Evolutionary conservation across 768 basidiomycete species (phyloP).

Genomic region (Strobilomyces dryophilus): DNA sequence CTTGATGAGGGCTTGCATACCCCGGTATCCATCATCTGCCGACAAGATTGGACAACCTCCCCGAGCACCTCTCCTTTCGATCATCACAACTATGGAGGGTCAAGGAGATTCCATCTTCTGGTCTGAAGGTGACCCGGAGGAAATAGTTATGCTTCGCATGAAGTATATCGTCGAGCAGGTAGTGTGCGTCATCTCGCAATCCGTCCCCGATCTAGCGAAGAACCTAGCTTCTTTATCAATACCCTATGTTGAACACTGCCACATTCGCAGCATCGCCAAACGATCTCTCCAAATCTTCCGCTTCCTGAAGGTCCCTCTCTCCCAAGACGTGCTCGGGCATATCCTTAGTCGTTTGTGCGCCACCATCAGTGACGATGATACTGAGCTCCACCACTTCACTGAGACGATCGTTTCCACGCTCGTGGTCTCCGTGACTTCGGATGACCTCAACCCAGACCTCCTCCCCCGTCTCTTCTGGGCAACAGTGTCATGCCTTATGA

Average conservation of each 20-base stretch:
- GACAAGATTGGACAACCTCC: conserved; percentile 51
- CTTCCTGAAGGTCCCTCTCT: conserved; percentile 67
- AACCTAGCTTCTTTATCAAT: conserved; percentile 80
- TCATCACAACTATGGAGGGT: conserved; percentile 52
- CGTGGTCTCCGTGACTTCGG: conserved; percentile 51
- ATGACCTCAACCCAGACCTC: conserved; percentile 55
- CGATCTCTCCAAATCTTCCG: conserved; percentile 90
- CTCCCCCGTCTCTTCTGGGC: conserved; percentile 89
- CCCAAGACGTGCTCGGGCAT: conserved; percentile 67
- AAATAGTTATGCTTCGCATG: conserved; percentile 63
- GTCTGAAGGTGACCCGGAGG: conserved; percentile 63
- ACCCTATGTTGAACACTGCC: conserved; percentile 82
- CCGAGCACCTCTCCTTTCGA: conserved; percentile 46
- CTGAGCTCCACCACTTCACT: conserved; percentile 77
- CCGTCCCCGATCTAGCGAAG: conserved; percentile 64
- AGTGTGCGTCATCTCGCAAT: conserved; percentile 61
- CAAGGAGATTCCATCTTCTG: conserved; percentile 59
- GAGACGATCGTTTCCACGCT: conserved; percentile 79
- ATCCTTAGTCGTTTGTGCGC: conserved; percentile 81
- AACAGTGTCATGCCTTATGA: conserved; percentile 73
- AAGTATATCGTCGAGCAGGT: conserved; percentile 61
- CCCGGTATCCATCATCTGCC: conserved; percentile 69
- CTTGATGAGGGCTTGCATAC: conserved; percentile 74
- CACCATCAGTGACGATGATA: conserved; percentile 72
- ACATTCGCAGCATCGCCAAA: conserved; percentile 81